Percentiles rank a stretch among this genome's conserved stretches.
Conservation (phyloP, 2,329 filamentous ascomycete species). For the Pseudocercospora macadamiae region DNA sequence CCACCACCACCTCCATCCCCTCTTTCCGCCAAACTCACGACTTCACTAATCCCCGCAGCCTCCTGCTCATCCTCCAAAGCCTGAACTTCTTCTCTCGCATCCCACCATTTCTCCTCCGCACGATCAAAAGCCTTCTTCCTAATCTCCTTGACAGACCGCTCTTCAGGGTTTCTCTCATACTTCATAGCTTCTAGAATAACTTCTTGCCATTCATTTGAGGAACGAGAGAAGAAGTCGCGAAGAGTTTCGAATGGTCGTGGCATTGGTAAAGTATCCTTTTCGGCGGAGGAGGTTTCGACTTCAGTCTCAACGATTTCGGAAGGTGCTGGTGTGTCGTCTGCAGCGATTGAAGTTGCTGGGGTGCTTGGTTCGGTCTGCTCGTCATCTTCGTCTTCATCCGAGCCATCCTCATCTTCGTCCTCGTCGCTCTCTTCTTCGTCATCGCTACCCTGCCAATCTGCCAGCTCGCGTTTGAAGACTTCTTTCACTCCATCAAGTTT, state of each 20-base stretch:
- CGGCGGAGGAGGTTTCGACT: conserved; percentile 45
- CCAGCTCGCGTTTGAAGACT: conserved; percentile 80
- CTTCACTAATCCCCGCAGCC: conserved; percentile 90
- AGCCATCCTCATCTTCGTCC: conserved; percentile 54
- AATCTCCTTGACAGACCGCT: conserved; percentile 82
- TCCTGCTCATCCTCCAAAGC: conserved; percentile 95
- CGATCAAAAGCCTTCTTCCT: conserved; percentile 87
- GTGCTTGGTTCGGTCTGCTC: conserved; percentile 49
- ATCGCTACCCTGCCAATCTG: conserved; percentile 73
- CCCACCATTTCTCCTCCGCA: conserved; percentile 98
- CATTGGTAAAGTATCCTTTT: conserved; percentile 77
- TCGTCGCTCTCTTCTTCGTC: conserved; percentile 52
- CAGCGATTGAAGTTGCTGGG: conserved; percentile 31
- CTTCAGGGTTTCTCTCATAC: conserved; percentile 64
- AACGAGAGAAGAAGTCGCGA: conserved; percentile 88
- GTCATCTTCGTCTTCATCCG: conserved; percentile 59
- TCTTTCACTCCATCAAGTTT: conserved; percentile 94
- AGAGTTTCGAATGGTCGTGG: conserved; percentile 82
- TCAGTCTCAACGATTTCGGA: conserved; percentile 28
- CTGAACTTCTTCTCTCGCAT: conserved; percentile 90
- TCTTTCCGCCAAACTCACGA: conserved; percentile 81
- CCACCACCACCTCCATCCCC: conserved; percentile 40
- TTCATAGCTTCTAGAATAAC: conserved; percentile 75
- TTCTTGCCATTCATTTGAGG: conserved; percentile 88
- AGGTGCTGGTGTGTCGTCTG: conserved; percentile 25